Conservation (phyloP, 306 rosid species). For the Carpinus fangiana region DNA sequence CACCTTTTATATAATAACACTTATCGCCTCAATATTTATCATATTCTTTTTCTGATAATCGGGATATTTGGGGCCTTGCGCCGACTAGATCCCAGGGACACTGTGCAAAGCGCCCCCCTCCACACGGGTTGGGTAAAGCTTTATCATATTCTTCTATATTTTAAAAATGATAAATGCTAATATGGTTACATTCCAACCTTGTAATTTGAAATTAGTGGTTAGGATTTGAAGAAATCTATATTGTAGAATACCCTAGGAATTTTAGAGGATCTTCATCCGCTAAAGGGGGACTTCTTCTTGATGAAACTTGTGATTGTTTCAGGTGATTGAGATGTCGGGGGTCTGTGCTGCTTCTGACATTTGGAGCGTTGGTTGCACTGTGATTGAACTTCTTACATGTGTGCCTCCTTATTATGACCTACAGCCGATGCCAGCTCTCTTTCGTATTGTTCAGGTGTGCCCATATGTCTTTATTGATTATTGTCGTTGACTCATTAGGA, state of each 20-base stretch:
- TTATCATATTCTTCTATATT: too few species aligned
- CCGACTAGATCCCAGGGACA: too few species aligned
- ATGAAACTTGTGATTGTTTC: conserved; percentile 39
- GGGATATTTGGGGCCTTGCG: too few species aligned
- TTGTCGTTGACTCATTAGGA: conserved; percentile 1
- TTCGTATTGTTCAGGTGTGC: conserved; percentile 94
- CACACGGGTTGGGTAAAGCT: too few species aligned
- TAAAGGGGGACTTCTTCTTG: conserved; percentile 9
- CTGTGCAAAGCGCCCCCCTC: too few species aligned
- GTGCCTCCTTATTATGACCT: conserved; percentile 97
- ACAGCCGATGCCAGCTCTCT: conserved; percentile 99
- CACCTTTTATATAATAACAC: background rate
- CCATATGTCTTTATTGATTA: background rate
- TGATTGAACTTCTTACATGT: conserved; percentile 96
- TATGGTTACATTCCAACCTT: too few species aligned
- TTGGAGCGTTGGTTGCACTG: conserved; percentile 99
- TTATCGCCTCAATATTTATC: too few species aligned
- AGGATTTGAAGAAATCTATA: background rate
- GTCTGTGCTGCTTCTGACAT: conserved; percentile 99
- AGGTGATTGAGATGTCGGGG: conserved; percentile 99
- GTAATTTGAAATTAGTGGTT: too few species aligned
- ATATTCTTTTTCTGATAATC: too few species aligned
- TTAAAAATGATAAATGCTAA: too few species aligned
- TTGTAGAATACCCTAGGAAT: conserved; percentile 12
- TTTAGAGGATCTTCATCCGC: conserved; percentile 22